Evolutionary conservation across 768 basidiomycete genomes (phyloP), one percentile per base, ranked within the genome.

Genomic region (Termitomyces heimii): DNA sequence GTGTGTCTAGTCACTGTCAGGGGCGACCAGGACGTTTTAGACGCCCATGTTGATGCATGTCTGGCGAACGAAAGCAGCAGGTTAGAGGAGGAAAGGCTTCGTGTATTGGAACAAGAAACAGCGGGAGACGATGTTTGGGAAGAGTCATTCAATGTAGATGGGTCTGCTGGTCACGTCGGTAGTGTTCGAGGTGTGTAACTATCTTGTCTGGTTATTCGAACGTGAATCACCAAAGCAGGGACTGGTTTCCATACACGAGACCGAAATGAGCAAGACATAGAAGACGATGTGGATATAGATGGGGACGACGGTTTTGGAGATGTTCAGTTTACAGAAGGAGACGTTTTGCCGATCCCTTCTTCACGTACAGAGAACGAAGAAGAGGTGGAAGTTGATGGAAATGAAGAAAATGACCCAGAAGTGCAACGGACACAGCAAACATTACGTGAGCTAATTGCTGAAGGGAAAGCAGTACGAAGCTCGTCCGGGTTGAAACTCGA

Each of bases 41-140:
- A 89, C 62, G 89, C 88, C 16, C 91, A 93, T 70, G 80, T 93
- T n/a, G 88, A 93, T 63, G 76, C 88, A 7, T 93, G 91, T 66
- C 68, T 93, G 43, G 82, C 82, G 5, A 74, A 88, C 63, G 81
- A 83, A 62, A 74, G 66, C 52, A 71, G 68, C 34, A 68, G 74
- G 52, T 49, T 77, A 37, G 75, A 78, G 60, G 78, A 77, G 52
- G 76, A 77, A 45, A 68, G 76, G 51, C 69, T 72, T 44, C 71
- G 71, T 46, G 70, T 73, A 49, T 68, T 73, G 39, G 65, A 66
- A 35, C 60, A 63, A 26, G 66, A 60, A 32, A 61, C 56, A 40
- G 57, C 63, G n/a, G 69, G 70, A 35, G 68, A 70, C 31, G 71
- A 73, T 16, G 60, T 57, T 20, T 72, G 70, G 66, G 72, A 71